Conservation (phyloP, 108 stramenopile species). For the Cylindrotheca closterium region DNA sequence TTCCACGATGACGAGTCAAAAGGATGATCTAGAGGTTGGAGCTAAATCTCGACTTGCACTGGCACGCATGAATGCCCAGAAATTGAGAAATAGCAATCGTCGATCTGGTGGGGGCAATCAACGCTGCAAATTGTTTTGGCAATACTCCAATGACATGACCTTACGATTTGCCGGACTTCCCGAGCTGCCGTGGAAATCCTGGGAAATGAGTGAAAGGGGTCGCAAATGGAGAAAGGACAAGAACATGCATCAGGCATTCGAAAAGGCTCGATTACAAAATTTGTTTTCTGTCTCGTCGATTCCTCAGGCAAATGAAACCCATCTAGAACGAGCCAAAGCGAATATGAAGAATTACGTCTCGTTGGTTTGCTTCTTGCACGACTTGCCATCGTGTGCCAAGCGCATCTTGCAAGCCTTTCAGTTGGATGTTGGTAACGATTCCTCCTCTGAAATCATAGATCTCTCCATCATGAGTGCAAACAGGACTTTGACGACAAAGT, state of each 20-base stretch:
- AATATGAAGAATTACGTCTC: not conserved
- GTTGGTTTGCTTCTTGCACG: not conserved
- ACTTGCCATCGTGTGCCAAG: not conserved
- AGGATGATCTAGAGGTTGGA: no score
- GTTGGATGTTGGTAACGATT: not conserved
- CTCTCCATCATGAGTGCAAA: not conserved
- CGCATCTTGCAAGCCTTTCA: not conserved
- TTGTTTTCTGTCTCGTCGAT: not conserved
- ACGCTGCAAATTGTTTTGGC: not conserved
- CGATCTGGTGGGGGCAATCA: no score
- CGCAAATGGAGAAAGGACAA: no score
- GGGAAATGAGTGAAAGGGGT: not conserved
- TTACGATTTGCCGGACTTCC: not conserved
- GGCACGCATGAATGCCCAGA: no score
- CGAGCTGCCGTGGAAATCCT: not conserved
- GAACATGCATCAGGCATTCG: no score
- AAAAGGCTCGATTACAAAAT: no score
- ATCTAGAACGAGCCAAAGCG: not conserved
- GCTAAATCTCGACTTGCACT: no score
- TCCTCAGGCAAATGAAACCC: not conserved
- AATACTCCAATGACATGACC: not conserved
- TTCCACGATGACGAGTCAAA: no score
- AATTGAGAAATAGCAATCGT: no score
- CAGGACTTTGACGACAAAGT: not conserved
- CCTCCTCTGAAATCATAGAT: not conserved